phyloP scores from a whole-genome alignment of 2,329 filamentous ascomycete species.

The Monilinia vaccinii-corymbosi region DNA sequence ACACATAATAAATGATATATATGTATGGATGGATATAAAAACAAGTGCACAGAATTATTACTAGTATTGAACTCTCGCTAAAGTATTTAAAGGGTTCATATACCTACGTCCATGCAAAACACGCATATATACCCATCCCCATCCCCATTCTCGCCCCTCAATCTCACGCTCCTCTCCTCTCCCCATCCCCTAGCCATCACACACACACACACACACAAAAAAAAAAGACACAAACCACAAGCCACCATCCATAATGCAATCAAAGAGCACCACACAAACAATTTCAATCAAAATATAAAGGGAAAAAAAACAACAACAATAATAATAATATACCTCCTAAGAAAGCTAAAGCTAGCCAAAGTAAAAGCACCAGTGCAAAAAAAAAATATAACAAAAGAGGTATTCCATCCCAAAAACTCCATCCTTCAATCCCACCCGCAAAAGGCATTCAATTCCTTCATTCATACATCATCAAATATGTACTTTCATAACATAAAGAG shows the following conservation, averaged over 20 bases:
- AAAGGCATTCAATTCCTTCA: neutral
- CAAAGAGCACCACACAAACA: neutral
- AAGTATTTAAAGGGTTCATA: neutral
- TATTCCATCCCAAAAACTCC: slow-evolving; percentile 2
- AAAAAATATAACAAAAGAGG: neutral
- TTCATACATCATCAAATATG: neutral
- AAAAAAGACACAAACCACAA: too few relatives aligned
- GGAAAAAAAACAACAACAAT: neutral
- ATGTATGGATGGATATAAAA: too few relatives aligned
- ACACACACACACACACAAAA: neutral
- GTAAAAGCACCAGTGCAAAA: neutral
- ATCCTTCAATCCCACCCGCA: neutral
- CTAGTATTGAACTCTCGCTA: too few relatives aligned
- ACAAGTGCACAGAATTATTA: too few relatives aligned
- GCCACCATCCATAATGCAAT: neutral
- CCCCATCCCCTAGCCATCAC: neutral
- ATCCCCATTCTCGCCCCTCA: neutral
- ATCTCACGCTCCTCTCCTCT: neutral
- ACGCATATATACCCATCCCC: neutral
- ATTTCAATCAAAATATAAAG: neutral
- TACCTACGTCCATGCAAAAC: neutral
- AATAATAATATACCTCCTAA: neutral
- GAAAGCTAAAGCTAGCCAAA: neutral
- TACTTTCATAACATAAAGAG: neutral
- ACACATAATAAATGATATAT: too few relatives aligned